A percentile compares a stretch with the other conserved stretches of the same genome.
These are phyloP conservation scores for Sugiyamaella sp. DNA, from an alignment of 1,139 yeast genomes.

Conservation along the genomic window DNA sequence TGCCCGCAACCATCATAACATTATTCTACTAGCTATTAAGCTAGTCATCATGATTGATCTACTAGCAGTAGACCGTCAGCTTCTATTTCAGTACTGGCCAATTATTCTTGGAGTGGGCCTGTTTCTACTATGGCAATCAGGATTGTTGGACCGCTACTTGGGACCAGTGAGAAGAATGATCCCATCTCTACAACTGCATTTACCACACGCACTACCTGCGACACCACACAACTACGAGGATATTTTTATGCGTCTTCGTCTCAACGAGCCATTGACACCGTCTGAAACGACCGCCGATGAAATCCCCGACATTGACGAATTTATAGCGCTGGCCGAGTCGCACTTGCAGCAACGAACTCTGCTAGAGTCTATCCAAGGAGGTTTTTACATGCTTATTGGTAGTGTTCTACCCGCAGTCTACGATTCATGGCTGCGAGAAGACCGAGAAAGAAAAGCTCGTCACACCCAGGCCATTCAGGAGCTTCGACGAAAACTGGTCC, in stretches of 20 bases:
- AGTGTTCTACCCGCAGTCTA: slow-evolving; percentile 35
- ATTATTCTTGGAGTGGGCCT: slow-evolving; percentile 13
- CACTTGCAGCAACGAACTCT: slow-evolving; percentile 9
- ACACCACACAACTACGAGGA: slow-evolving; percentile 19
- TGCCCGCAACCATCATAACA: slow-evolving; percentile 14
- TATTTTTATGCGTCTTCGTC: slow-evolving; percentile 18
- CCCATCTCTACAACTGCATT: slow-evolving; percentile 18
- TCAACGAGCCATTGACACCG: not conserved
- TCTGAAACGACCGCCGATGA: not conserved
- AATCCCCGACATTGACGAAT: slow-evolving; percentile 11
- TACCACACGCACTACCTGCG: slow-evolving; percentile 25
- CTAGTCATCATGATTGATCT: slow-evolving; percentile 21
- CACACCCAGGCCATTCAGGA: slow-evolving; percentile 24
- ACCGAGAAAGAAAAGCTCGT: slow-evolving; percentile 25
- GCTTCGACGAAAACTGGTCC: slow-evolving; percentile 17
- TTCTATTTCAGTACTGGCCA: slow-evolving; percentile 16
- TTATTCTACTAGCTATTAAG: slow-evolving; percentile 10
- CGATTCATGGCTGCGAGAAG: slow-evolving; percentile 34
- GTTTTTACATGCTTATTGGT: slow-evolving; percentile 29
- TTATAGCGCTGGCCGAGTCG: slow-evolving; percentile 3
- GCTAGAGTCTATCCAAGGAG: slow-evolving; percentile 9
- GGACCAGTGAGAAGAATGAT: slow-evolving; percentile 15
- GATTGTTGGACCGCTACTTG: slow-evolving; percentile 17
- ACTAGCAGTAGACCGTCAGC: slow-evolving; percentile 16
- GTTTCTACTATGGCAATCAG: slow-evolving; percentile 19